Evolutionary conservation across 2,329 filamentous ascomycete species (phyloP).

Genomic region (Elsinoe batatas): DNA sequence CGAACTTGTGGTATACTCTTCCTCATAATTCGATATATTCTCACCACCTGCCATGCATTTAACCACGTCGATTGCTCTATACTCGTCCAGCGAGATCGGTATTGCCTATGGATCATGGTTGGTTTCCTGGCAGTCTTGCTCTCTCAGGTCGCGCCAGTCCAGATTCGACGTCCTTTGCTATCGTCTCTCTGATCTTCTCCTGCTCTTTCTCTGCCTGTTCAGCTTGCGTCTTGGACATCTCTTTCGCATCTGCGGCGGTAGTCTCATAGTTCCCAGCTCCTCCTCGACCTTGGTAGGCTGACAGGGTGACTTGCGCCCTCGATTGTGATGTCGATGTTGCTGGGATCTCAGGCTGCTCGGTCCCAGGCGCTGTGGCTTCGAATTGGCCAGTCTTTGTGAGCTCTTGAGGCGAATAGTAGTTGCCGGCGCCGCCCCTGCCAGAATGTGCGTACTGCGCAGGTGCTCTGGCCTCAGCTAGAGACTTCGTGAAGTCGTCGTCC

Average conservation of each 20-base stretch:
- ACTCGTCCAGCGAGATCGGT: no score
- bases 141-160: conserved; percentile 32
- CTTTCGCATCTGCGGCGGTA: conserved; percentile 25
- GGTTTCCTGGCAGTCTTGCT: conserved; percentile 29
- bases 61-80: no score
- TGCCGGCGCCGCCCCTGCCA: conserved; percentile 38
- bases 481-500: conserved; percentile 16
- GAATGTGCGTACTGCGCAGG: conserved; percentile 32
- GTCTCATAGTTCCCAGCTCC: conserved; percentile 40
- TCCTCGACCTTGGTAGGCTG: conserved; percentile 28
- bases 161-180: conserved; percentile 34
- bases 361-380: conserved; percentile 16
- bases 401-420: conserved; percentile 36
- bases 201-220: conserved; percentile 22
- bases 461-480: conserved; percentile 17
- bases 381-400: conserved; percentile 33
- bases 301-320: background rate
- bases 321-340: background rate
- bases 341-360: conserved; percentile 6
- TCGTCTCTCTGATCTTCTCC: conserved; percentile 24
- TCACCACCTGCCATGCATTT: no score
- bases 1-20: background rate
- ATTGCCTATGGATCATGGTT: conserved; percentile 17
- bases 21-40: no score
- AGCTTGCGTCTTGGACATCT: conserved; percentile 22